phyloP scores from a whole-genome alignment of 2,329 filamentous ascomycete genomes.

The Scedosporium apiospermum region DNA sequence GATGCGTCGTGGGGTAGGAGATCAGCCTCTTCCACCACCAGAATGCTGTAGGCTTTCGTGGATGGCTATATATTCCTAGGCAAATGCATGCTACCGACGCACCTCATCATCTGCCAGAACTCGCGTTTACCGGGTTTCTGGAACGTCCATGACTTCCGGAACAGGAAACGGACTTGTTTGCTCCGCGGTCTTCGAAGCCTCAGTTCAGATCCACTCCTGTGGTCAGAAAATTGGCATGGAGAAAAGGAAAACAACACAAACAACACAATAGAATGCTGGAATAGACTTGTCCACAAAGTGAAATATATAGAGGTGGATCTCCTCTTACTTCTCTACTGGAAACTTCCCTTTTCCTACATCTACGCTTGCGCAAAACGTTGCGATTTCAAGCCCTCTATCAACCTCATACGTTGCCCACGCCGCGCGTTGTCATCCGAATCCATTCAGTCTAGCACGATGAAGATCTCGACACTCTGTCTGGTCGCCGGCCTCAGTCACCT shows the following conservation, averaged over 20 bases:
- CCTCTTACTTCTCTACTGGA: background rate
- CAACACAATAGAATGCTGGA: no score
- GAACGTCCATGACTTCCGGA: background rate
- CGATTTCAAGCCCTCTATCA: background rate
- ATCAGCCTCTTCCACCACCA: background rate
- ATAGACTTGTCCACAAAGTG: background rate
- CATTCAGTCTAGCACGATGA: constrained; percentile 10
- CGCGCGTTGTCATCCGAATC: no score
- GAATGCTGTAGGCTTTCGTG: no score
- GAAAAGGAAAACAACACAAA: no score
- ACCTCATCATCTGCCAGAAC: background rate
- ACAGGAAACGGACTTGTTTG: background rate
- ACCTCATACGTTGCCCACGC: background rate
- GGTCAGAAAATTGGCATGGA: background rate
- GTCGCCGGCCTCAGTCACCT: background rate
- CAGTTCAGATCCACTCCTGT: background rate
- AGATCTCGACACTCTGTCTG: background rate
- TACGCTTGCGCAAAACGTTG: background rate
- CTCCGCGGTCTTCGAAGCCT: background rate
- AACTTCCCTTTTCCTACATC: background rate
- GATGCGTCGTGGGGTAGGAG: background rate
- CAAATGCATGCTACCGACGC: background rate
- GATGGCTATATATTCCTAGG: background rate
- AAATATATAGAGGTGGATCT: background rate
- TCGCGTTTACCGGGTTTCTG: background rate